These are phyloP conservation scores for Petunia axillaris DNA, from an alignment of 257 asterid genomes.

Conservation along the genomic window DNA sequence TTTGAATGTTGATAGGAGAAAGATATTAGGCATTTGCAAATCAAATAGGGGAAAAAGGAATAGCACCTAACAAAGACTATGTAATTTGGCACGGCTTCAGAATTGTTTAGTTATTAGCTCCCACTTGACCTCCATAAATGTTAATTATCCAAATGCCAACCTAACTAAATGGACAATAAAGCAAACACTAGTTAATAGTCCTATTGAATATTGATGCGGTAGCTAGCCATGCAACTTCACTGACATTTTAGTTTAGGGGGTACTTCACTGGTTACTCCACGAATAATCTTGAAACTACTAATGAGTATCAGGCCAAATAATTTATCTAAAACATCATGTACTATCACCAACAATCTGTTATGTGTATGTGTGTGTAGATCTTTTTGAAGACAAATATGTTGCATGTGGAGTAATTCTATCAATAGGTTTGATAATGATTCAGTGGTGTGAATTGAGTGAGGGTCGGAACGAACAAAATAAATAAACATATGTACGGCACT, in stretches of 20 bases:
- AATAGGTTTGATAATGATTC: not conserved
- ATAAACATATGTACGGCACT: not conserved
- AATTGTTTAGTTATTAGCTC: not conserved
- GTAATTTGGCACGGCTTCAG: not conserved
- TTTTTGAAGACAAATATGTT: not conserved
- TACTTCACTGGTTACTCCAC: not conserved
- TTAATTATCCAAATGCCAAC: not conserved
- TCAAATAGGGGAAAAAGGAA: not conserved
- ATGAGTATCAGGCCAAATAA: not conserved
- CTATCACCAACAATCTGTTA: not conserved
- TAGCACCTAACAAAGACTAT: not conserved
- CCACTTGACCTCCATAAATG: not conserved
- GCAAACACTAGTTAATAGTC: not conserved
- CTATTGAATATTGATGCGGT: not conserved
- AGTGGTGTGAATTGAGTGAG: not conserved
- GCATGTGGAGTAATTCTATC: constrained; percentile 7
- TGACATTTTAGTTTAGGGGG: not conserved
- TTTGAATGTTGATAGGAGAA: not conserved
- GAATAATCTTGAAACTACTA: not conserved
- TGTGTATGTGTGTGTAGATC: no score
- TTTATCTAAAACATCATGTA: not conserved
- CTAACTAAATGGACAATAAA: not conserved
- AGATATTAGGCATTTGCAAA: not conserved
- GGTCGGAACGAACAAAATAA: not conserved
- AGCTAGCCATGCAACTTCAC: not conserved